A percentile compares a stretch with the other conserved stretches of the same genome.
phyloP scores from a whole-genome alignment of 1,284 basidiomycete species.

The Athelia psychrophila region DNA sequence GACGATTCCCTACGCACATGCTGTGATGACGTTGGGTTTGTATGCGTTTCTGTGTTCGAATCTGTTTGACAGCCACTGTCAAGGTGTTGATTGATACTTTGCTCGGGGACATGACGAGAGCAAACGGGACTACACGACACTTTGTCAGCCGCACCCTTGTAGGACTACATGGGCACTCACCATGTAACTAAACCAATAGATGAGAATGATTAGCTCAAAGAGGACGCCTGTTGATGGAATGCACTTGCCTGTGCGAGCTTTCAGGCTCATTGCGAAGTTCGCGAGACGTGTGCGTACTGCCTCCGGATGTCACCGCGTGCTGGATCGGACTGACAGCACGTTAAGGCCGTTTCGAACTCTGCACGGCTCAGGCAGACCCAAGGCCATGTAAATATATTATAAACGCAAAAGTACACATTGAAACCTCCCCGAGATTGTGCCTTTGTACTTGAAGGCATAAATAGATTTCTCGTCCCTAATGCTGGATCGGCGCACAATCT shows the following conservation, averaged over 20 bases:
- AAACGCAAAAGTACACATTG: no score
- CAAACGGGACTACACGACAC: constrained; percentile 40
- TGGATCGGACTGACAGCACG: no score
- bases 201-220: background rate
- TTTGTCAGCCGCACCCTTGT: background rate
- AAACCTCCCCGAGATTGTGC: no score
- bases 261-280: background rate
- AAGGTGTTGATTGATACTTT: constrained; percentile 46
- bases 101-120: constrained; percentile 35
- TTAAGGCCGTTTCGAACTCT: no score
- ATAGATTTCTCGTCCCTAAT: no score
- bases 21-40: background rate
- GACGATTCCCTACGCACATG: constrained; percentile 7
- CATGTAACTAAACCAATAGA: background rate
- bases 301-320: no score
- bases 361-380: no score
- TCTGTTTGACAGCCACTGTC: constrained; percentile 38
- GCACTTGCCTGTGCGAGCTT: background rate
- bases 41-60: constrained; percentile 3
- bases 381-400: no score
- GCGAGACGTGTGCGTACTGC: no score
- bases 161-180: background rate
- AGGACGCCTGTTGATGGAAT: background rate
- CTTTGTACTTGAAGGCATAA: no score
- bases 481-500: no score